Base-by-base conservation (phyloP, 805 yeast species). In the Myxozyma monticola region DNA sequence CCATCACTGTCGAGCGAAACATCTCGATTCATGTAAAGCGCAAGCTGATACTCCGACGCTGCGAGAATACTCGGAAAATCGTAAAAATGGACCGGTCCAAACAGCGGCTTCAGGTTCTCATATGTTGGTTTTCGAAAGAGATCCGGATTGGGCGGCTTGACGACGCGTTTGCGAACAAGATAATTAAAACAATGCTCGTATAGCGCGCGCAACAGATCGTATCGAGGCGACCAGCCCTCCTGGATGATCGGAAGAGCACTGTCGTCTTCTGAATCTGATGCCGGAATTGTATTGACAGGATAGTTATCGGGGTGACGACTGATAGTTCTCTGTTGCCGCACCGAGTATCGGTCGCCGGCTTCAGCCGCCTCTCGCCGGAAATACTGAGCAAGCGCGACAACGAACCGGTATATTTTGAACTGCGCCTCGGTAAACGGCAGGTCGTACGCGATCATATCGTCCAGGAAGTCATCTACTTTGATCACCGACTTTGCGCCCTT, bases 141-240 rank as follows among this genome's bases (percentile, higher is more conserved):
- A 20, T 40, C 50, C 2, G 35, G 31, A 35, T 40, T 30, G 3
- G 42, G 50, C 4, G 31, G n/a, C 22, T 2, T 12, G 14, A 26
- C 18, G 28, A 22, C 29, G 10, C 35, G 49, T 21, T 15, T 21
- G 1, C 14, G 15, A 10, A 28, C 25, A n/a, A 37, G 37, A 6
- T 5, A n/a, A 12, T 17, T 28, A 29, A 40, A 40, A 12, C 21
- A 26, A 21, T 42, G 51, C 31, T 41, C 33, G 8, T 44, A 18
- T 2, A 51, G 44, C n/a, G 37, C 25, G n/a, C 39, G 37, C n/a
- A 51, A 30, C 18, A 51, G 43, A 28, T 51, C 52, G 26, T 51
- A 51, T 14, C 48, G 40, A 37, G 45, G 45, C 5, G 49, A 42
- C 56, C 56, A 51, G 18, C 49, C 49, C 7, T 41, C 45, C 7